Conservation (phyloP, 352 stramenopile genomes). For the Pythium aphanidermatum region DNA sequence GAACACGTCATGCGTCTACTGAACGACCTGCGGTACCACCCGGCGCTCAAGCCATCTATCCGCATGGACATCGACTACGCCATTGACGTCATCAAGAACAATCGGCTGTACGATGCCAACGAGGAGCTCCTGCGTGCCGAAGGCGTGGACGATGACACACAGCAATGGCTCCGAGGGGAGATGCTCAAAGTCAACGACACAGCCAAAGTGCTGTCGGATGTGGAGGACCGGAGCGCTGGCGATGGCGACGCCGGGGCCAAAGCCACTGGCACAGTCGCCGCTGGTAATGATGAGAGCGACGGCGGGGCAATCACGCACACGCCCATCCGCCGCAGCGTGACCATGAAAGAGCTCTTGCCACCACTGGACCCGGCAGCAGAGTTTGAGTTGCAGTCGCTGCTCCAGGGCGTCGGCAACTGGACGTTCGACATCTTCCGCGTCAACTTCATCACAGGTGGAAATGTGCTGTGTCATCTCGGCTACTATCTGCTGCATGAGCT, state of each 20-base stretch:
- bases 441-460: conserved; percentile 54
- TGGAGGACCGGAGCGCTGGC: conserved; percentile 15
- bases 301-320: no score
- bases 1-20: conserved; percentile 72
- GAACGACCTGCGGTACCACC: conserved; percentile 75
- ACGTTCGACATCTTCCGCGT: conserved; percentile 78
- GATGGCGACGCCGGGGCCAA: background rate
- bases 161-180: conserved; percentile 80
- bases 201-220: conserved; percentile 47
- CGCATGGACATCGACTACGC: conserved; percentile 69
- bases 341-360: conserved; percentile 62
- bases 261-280: background rate
- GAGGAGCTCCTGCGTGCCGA: conserved; percentile 56
- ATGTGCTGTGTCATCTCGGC: conserved; percentile 69
- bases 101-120: conserved; percentile 76
- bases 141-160: conserved; percentile 73
- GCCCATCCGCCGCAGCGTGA: conserved; percentile 26
- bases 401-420: conserved; percentile 50
- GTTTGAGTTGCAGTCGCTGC: conserved; percentile 64
- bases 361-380: conserved; percentile 49
- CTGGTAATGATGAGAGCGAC: no score
- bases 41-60: conserved; percentile 41
- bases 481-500: conserved; percentile 71
- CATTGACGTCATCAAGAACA: conserved; percentile 85
- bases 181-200: conserved; percentile 67